phyloP scores from a whole-genome alignment of 768 basidiomycete genomes.

The Rhodotorula taiwanensis region DNA sequence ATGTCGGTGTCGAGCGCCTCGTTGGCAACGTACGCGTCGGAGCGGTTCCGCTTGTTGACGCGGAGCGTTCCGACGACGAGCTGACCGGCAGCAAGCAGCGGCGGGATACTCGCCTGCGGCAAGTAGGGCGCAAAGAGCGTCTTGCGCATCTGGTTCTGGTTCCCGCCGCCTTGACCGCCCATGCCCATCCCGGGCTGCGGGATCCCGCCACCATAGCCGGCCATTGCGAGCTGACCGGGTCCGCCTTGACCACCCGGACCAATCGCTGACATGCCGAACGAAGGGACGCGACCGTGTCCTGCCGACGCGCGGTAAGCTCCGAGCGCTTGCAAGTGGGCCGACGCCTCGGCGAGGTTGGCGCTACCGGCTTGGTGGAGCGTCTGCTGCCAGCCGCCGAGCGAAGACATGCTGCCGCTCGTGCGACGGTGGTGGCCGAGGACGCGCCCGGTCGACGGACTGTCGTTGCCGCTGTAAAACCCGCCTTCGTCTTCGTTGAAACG shows the following conservation, averaged over 20 bases:
- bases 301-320: constrained; percentile 64
- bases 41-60: constrained; percentile 92
- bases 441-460: constrained; percentile 69
- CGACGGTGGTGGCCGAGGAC: constrained; percentile 52
- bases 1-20: constrained; percentile 98
- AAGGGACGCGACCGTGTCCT: constrained; percentile 40
- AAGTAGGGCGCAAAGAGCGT: constrained; percentile 97
- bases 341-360: constrained; percentile 86
- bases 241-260: constrained; percentile 64
- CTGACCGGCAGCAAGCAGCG: constrained; percentile 91
- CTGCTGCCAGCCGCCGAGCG: not conserved
- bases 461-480: not conserved
- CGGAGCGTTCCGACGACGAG: constrained; percentile 93
- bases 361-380: constrained; percentile 10
- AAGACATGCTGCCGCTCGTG: not conserved
- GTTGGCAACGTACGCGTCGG: constrained; percentile 96
- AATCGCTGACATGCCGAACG: constrained; percentile 55
- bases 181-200: constrained; percentile 77
- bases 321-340: constrained; percentile 89
- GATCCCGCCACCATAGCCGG: constrained; percentile 60
- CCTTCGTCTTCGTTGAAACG: not conserved
- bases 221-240: constrained; percentile 70
- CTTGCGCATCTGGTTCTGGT: constrained; percentile 94
- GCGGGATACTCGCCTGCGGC: constrained; percentile 89
- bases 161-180: constrained; percentile 52